These are phyloP conservation scores for Pseudopediastrum boryanum DNA, from an alignment of 139 green algal genomes.

Conservation along the genomic window DNA sequence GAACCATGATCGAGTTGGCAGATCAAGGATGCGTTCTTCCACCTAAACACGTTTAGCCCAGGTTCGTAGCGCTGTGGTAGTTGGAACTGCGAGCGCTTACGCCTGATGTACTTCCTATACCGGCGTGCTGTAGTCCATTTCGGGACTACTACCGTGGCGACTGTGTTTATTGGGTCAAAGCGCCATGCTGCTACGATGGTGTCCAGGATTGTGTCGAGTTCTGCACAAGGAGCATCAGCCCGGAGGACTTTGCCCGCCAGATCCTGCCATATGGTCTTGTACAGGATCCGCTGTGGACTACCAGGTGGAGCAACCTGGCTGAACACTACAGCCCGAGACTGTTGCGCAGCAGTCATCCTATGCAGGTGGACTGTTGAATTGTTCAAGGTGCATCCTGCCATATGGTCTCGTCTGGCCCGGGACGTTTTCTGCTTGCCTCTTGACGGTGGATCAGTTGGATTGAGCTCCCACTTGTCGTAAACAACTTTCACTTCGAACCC, in stretches of 20 bases:
- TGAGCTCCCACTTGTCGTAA: no score
- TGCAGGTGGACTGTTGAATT: no score
- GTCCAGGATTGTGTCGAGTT: background rate
- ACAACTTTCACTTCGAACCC: no score
- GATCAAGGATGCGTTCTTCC: background rate
- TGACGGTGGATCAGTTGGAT: no score
- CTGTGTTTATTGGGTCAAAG: background rate
- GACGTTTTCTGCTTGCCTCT: no score
- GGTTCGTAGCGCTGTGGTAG: background rate
- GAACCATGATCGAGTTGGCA: background rate
- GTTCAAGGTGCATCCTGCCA: no score
- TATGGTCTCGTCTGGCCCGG: no score
- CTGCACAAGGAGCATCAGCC: slow-evolving; percentile 13
- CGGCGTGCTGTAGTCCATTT: background rate
- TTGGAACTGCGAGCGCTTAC: background rate
- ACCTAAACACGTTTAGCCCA: background rate
- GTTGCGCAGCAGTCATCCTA: no score
- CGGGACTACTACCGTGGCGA: slow-evolving; percentile 19
- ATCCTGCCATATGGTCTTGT: background rate
- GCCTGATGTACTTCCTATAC: background rate
- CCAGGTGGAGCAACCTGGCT: no score
- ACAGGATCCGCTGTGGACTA: background rate
- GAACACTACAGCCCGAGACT: no score
- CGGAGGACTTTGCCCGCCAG: slow-evolving; percentile 22
- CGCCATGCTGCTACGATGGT: background rate